Evolutionary conservation across 1,139 yeast species (phyloP), one percentile per base, ranked within the genome.

Genomic region (Geotrichum histeridarum): DNA sequence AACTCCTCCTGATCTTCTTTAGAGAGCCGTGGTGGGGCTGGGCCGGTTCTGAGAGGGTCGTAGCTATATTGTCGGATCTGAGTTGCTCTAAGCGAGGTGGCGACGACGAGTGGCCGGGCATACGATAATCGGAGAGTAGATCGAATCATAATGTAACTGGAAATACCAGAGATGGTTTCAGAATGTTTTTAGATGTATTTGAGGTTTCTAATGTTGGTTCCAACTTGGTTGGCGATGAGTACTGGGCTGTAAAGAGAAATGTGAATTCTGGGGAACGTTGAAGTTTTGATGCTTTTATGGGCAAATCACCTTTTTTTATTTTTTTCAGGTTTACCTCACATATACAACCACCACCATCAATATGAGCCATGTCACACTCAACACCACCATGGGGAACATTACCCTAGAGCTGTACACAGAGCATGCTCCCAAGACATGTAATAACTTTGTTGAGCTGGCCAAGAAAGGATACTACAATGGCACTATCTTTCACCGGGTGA

Each of bases 1-100:
- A 93, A 93, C 71, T 93, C 99, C 63, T 85, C 89, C 69, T 93
- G 99, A 50, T 91, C 93, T 63, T 88, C 87, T 60, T 83, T 81
- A 15, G 95, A 88, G 27, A 93, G 77, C 58, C 82, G 80, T 37
- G 96, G 96, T 9, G 99, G 99, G 1, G 86, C 79, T 1, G 96
- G 94, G 4, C 55, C 53, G 11, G 42, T 27, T n/a, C 18, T 14
- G 27, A 35, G 32, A 31, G 48, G 35, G 42, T 18, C 38, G 18
- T 18, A 44, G 12, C 22, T 35, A 39, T 41, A 39, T 17, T 27
- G 30, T 12, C 43, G 42, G 18, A 12, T 9, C 32, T 44, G 48
- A 14, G 38, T 14, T 15, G 48, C n/a, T 22, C 9, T 44, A n/a
- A 27, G 8, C 6, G 42, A 7, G 30, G 42, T 45, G 49, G 49